phyloP scores from a whole-genome alignment of 75 land plant species.

The Pinus taeda region DNA sequence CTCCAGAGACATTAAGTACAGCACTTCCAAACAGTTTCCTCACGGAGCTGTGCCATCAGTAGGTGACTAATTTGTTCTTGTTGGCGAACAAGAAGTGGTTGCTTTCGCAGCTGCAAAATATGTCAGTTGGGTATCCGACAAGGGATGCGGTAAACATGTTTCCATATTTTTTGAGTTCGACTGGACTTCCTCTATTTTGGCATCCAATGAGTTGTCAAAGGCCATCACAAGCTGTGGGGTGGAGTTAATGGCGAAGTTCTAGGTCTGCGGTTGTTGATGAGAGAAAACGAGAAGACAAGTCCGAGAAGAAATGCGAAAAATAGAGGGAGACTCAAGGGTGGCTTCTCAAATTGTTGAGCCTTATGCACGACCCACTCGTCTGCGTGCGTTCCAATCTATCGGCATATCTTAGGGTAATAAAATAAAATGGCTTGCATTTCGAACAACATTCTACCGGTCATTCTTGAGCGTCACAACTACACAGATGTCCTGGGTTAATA shows the following conservation, averaged over 20 bases:
- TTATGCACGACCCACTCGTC: no score
- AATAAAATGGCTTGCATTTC: no score
- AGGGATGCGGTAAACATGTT: conserved; percentile 23
- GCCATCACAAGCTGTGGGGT: conserved; percentile 54
- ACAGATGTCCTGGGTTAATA: no score
- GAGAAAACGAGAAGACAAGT: no score
- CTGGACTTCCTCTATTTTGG: conserved; percentile 10
- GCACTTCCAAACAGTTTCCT: background rate
- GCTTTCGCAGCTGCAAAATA: conserved; percentile 15
- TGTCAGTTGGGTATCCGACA: conserved; percentile 14
- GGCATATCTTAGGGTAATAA: no score
- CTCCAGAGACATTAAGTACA: background rate
- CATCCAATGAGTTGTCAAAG: conserved; percentile 28
- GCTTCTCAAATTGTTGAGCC: no score
- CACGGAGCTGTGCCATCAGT: conserved; percentile 15
- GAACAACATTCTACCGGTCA: no score
- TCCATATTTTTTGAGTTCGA: conserved; percentile 16
- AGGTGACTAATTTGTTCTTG: conserved; percentile 22
- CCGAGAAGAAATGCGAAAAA: no score
- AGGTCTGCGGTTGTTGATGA: no score
- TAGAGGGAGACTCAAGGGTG: no score
- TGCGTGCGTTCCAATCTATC: no score
- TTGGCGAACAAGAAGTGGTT: conserved; percentile 27
- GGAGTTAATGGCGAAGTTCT: conserved; percentile 9
- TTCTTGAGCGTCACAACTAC: no score